These are phyloP conservation scores for Phytophthora citricola DNA, from an alignment of 352 stramenopile genomes.

Conservation along the genomic window DNA sequence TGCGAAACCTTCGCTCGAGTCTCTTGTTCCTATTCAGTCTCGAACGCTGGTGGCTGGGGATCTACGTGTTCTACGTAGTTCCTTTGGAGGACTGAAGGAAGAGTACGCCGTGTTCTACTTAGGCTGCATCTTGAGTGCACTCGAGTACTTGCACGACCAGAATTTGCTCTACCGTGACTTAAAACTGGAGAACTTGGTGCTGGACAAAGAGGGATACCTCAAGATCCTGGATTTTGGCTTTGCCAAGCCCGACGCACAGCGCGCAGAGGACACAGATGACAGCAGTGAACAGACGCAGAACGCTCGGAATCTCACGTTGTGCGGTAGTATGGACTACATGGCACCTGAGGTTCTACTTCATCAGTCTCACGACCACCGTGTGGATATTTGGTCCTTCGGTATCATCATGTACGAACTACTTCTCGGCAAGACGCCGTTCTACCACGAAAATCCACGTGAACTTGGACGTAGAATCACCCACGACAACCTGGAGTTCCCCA, in stretches of 20 bases:
- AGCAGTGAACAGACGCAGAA: slow-evolving; percentile 34
- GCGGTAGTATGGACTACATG: slow-evolving; percentile 87
- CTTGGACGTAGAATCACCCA: slow-evolving; percentile 79
- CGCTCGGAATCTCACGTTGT: slow-evolving; percentile 75
- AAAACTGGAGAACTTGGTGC: slow-evolving; percentile 91
- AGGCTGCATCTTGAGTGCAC: slow-evolving; percentile 83
- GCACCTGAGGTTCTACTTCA: slow-evolving; percentile 76
- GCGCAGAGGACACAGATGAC: slow-evolving; percentile 13
- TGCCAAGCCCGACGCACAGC: slow-evolving; percentile 61
- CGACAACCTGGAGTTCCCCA: slow-evolving; percentile 70
- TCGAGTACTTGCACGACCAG: slow-evolving; percentile 78
- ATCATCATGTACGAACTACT: slow-evolving; percentile 91
- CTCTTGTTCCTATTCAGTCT: slow-evolving; percentile 6
- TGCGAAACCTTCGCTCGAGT: not conserved
- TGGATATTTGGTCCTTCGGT: slow-evolving; percentile 85
- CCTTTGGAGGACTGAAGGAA: slow-evolving; percentile 56
- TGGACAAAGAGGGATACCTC: slow-evolving; percentile 90
- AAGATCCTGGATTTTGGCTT: slow-evolving; percentile 87
- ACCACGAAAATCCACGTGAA: slow-evolving; percentile 80
- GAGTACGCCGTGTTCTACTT: slow-evolving; percentile 90
- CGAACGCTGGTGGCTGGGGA: slow-evolving; percentile 15
- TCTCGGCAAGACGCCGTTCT: slow-evolving; percentile 88
- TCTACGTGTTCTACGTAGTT: slow-evolving; percentile 43
- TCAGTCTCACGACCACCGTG: slow-evolving; percentile 66
- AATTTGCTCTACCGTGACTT: slow-evolving; percentile 88